These are phyloP conservation scores for Tirmania nivea DNA, from an alignment of 495 filamentous ascomycete species.

Conservation along the genomic window DNA sequence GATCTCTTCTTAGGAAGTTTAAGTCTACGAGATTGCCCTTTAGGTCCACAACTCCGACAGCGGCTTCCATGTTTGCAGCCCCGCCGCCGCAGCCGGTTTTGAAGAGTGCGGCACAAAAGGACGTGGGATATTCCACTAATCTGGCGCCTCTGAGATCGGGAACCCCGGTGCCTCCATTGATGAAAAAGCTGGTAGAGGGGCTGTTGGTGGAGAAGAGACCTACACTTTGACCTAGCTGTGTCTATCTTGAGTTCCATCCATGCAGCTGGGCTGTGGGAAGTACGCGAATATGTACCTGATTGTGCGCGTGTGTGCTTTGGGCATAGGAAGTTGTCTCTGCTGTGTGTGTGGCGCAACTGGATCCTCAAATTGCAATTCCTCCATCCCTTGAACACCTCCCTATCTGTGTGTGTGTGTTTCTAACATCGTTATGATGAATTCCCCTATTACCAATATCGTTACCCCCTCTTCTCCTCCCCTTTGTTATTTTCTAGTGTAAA, in stretches of 20 bases:
- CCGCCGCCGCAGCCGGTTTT: background rate
- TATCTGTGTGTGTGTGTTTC: background rate
- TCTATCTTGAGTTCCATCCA: too few relatives aligned
- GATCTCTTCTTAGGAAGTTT: background rate
- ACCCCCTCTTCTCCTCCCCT: background rate
- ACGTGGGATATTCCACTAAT: background rate
- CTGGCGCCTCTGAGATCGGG: background rate
- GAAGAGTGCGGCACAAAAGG: background rate
- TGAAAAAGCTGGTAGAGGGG: background rate
- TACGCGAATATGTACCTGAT: too few relatives aligned
- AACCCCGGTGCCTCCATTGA: background rate
- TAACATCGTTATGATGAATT: background rate
- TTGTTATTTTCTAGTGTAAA: background rate
- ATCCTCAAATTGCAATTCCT: too few relatives aligned
- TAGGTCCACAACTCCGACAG: background rate
- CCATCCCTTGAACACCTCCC: too few relatives aligned
- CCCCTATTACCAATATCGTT: background rate
- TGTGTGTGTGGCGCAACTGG: too few relatives aligned
- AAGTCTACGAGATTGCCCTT: background rate
- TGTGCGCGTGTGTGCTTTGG: too few relatives aligned
- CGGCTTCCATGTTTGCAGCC: background rate
- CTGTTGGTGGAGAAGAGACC: background rate
- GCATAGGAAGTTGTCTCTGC: too few relatives aligned
- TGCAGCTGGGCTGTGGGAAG: too few relatives aligned
- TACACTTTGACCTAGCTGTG: conserved; percentile 4